Evolutionary conservation across 2,329 filamentous ascomycete species (phyloP), one percentile per base, ranked within the genome.

Genomic region (Malbranchea cinnamomea): DNA sequence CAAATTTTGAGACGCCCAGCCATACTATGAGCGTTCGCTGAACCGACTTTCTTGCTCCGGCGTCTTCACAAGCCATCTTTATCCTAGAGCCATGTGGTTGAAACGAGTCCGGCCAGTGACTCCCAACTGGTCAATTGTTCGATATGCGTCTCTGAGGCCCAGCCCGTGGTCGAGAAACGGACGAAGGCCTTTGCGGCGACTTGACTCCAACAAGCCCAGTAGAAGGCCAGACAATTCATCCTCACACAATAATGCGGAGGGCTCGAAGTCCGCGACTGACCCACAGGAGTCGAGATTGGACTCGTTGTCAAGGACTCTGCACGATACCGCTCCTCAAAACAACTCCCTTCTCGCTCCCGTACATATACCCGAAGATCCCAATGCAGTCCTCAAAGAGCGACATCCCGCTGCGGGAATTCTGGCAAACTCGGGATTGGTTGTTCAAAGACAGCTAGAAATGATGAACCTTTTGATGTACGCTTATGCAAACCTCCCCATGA

Each of bases 371-470:
- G 63, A 73, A 49, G 70, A 75, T 41, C 64, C 68, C 1, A 50
- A 69, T 56, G 66, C 59, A 26, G 60, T 75, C 2, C 63, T 77
- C 15, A 71, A 65, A 41, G 54, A 62, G 24, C 58, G 53, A 2
- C 72, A 77, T 39, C 71, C 71, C 1, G 68, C 71, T 1, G 60
- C 63, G 31, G 55, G 58, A 5, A 57, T 77, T 12, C 54, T 77
- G 12, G 60, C 65, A 24, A 74, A 76, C 43, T 74, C 70, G 2
- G 64, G 68, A 6, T 55, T 77, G 25, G 64, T 77, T 5, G 61
- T 77, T 6, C 70, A 74, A 40, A 57, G 72, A 18, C 70, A 76
- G 42, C 44, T 77, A 16, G 72, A 76, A 44, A 63, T 75, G 55
- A 72, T 74, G 67, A 76, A 75, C 47, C 57, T 76, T 6, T 59